Conservation (phyloP, 345 rosid species). For the Lepidium didymum region DNA sequence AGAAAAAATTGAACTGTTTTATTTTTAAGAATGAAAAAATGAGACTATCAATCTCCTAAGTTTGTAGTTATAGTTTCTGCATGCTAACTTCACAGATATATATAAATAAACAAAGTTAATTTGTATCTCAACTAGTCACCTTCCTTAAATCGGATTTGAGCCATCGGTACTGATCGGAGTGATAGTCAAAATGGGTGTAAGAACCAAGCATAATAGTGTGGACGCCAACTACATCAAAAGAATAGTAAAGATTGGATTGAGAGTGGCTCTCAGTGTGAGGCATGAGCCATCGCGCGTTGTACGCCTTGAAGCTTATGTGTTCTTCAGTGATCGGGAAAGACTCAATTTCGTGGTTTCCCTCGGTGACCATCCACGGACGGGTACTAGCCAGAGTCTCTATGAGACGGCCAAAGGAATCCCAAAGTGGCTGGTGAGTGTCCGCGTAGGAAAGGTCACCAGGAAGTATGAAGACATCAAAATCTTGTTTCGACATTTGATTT, state of each 20-base stretch:
- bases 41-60: not conserved
- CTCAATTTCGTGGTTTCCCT: conserved; percentile 86
- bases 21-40: not conserved
- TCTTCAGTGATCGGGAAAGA: conserved; percentile 33
- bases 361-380: conserved; percentile 92
- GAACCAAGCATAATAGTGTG: conserved; percentile 55
- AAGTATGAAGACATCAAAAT: conserved; percentile 59
- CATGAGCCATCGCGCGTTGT: conserved; percentile 84
- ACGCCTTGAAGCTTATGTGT: conserved; percentile 58
- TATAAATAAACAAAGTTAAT: not conserved
- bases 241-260: conserved; percentile 70
- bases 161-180: conserved; percentile 71
- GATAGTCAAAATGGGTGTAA: conserved; percentile 41
- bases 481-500: conserved; percentile 32
- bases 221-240: conserved; percentile 57
- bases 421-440: conserved; percentile 53
- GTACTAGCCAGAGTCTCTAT: conserved; percentile 56
- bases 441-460: conserved; percentile 91
- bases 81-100: too few relatives aligned
- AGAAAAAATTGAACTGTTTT: not conserved
- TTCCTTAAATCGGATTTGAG: conserved; percentile 38
- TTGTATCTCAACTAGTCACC: conserved; percentile 9
- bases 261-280: conserved; percentile 70
- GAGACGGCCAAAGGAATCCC: conserved; percentile 92
- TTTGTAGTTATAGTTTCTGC: too few relatives aligned